Percentiles rank a stretch among this genome's conserved stretches.
phyloP scores from a whole-genome alignment of 2,329 filamentous ascomycete genomes.

The Clonostachys rosea region DNA sequence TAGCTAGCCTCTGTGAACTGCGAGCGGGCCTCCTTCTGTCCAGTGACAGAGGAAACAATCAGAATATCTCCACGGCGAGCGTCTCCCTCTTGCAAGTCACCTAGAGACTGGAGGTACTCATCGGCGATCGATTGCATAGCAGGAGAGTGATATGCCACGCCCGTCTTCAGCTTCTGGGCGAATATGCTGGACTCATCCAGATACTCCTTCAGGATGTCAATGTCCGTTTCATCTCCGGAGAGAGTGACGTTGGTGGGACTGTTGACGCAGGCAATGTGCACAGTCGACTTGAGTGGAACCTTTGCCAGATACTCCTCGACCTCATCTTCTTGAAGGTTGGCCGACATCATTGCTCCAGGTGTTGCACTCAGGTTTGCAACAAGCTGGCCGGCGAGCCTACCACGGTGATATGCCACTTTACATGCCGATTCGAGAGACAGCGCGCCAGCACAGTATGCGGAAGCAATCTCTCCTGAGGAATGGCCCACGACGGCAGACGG shows the following conservation, averaged over 20 bases:
- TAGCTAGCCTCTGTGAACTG: conserved; percentile 9
- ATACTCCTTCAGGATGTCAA: not conserved
- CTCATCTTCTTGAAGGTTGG: conserved; percentile 11
- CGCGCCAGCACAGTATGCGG: conserved; percentile 18
- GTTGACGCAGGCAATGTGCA: conserved; percentile 34
- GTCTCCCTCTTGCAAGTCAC: not conserved
- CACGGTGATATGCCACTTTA: conserved; percentile 11
- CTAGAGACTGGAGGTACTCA: not conserved
- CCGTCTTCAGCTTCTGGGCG: conserved; percentile 7
- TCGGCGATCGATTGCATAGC: conserved; percentile 2
- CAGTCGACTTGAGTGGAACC: not conserved
- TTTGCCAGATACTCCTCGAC: not conserved
- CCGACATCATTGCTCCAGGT: conserved; percentile 21
- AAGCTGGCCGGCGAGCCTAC: conserved; percentile 6
- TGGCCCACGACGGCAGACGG: conserved; percentile 27
- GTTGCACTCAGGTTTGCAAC: conserved; percentile 9
- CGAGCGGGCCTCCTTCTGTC: conserved; percentile 4
- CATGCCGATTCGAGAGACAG: conserved; percentile 9
- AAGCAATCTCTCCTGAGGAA: conserved; percentile 31
- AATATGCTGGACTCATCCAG: not conserved
- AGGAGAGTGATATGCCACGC: conserved; percentile 6
- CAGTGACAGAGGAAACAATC: conserved; percentile 3
- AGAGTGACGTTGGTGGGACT: conserved; percentile 40
- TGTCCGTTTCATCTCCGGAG: conserved; percentile 28
- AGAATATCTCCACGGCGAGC: not conserved